phyloP scores from a whole-genome alignment of 345 rosid species.

The Euphorbia peplus region DNA sequence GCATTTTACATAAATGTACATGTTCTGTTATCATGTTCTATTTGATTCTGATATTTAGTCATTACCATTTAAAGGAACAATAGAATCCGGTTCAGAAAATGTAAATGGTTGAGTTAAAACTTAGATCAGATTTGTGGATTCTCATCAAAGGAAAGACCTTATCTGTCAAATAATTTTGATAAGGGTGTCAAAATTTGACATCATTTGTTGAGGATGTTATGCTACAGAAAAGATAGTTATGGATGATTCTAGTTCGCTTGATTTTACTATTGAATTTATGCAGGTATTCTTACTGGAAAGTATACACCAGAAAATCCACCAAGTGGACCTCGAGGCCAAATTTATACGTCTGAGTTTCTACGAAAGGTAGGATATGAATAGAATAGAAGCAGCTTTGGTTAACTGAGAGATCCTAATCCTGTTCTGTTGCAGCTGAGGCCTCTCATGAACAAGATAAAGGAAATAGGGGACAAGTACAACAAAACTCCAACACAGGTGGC shows the following conservation, averaged over 20 bases:
- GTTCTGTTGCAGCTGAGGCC: constrained; percentile 70
- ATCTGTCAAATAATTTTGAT: neutral
- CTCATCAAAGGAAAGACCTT: neutral
- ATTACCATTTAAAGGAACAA: neutral
- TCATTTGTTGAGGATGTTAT: neutral
- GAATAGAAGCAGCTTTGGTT: constrained; percentile 1
- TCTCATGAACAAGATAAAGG: constrained; percentile 57
- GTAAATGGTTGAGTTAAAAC: neutral
- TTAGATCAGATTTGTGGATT: neutral
- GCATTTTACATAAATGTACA: too few species aligned
- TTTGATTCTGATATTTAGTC: neutral
- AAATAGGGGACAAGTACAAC: constrained; percentile 57
- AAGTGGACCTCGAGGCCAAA: constrained; percentile 72
- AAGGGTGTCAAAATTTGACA: neutral
- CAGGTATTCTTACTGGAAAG: constrained; percentile 93
- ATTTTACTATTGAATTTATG: constrained; percentile 6
- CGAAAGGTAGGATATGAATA: constrained; percentile 42
- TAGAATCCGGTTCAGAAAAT: neutral
- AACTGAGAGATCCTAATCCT: constrained; percentile 20
- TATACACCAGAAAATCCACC: constrained; percentile 86
- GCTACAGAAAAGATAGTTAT: neutral
- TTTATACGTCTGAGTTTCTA: constrained; percentile 75
- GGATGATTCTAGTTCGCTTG: neutral
- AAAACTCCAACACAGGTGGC: constrained; percentile 88
- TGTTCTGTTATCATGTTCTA: too few species aligned